phyloP scores from a whole-genome alignment of 495 filamentous ascomycete genomes.

The Baudoinia panamericana region DNA sequence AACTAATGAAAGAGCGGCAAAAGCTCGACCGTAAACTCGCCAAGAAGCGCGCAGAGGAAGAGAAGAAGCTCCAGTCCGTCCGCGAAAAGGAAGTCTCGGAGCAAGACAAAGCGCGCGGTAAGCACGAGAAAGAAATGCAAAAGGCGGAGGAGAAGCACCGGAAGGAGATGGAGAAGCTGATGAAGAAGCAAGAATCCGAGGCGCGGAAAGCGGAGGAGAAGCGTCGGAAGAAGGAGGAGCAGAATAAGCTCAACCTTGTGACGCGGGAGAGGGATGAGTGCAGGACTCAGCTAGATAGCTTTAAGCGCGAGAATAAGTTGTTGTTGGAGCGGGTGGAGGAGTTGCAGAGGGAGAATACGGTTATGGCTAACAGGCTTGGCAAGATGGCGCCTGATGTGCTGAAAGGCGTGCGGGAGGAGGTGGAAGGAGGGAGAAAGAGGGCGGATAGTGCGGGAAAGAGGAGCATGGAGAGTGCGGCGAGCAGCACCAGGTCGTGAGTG shows the following conservation, averaged over 20 bases:
- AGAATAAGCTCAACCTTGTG: conserved; percentile 19
- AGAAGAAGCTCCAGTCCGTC: conserved; percentile 35
- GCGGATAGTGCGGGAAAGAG: conserved; percentile 1
- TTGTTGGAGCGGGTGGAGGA: conserved; percentile 29
- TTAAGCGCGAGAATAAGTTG: conserved; percentile 27
- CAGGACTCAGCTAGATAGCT: conserved; percentile 22
- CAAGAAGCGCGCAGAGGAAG: conserved; percentile 34
- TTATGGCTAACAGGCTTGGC: conserved; percentile 40
- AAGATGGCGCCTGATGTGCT: conserved; percentile 24
- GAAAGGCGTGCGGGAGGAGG: conserved; percentile 6
- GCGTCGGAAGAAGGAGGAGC: conserved; percentile 27
- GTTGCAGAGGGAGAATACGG: conserved; percentile 34
- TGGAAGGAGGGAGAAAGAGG: conserved; percentile 3
- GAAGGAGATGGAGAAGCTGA: conserved; percentile 49
- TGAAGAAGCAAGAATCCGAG: conserved; percentile 37
- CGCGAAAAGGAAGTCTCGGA: conserved; percentile 27
- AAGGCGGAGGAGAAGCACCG: conserved; percentile 53
- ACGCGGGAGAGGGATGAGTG: conserved; percentile 30
- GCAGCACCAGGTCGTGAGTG: too few relatives aligned
- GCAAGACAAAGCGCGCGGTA: conserved; percentile 42
- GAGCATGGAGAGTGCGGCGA: conserved; percentile 10
- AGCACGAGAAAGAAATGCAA: conserved; percentile 44
- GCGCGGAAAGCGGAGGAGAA: conserved; percentile 26
- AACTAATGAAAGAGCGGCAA: conserved; percentile 55
- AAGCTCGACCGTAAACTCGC: conserved; percentile 59